Conservation (phyloP, 2,329 filamentous ascomycete genomes). For the Chrysoporthe austroafricana region DNA sequence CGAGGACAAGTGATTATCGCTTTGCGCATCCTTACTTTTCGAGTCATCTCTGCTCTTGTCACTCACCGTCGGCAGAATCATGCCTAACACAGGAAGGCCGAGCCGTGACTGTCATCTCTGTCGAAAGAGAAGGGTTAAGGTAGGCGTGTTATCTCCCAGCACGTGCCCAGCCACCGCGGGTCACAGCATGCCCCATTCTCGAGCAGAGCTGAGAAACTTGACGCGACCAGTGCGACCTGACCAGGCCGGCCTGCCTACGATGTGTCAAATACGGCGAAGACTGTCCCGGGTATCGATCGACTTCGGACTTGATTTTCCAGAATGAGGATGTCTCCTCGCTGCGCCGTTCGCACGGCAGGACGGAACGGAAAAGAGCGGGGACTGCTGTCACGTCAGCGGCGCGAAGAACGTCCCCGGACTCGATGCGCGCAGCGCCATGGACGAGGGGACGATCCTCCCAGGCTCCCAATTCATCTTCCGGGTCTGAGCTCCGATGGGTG, state of each 20-base stretch:
- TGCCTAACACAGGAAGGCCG: slow-evolving; percentile 8
- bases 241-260: neutral
- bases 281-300: neutral
- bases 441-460: neutral
- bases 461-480: too few species aligned
- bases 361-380: neutral
- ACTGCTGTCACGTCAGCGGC: neutral
- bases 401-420: neutral
- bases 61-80: neutral
- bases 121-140: slow-evolving; percentile 4
- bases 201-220: neutral
- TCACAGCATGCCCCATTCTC: neutral
- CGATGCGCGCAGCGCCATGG: neutral
- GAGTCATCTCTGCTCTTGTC: neutral
- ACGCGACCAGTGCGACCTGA: slow-evolving; percentile 7
- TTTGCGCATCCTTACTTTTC: neutral
- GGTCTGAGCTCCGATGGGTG: neutral
- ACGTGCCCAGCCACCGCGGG: neutral
- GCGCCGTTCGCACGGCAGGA: neutral
- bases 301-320: neutral
- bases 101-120: slow-evolving; percentile 9
- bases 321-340: slow-evolving; percentile 5
- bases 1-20: neutral
- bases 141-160: neutral
- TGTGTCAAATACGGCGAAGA: slow-evolving; percentile 7